Base-by-base conservation (phyloP, 2,329 filamentous ascomycete genomes). In the Escovopsis weberi region DNA sequence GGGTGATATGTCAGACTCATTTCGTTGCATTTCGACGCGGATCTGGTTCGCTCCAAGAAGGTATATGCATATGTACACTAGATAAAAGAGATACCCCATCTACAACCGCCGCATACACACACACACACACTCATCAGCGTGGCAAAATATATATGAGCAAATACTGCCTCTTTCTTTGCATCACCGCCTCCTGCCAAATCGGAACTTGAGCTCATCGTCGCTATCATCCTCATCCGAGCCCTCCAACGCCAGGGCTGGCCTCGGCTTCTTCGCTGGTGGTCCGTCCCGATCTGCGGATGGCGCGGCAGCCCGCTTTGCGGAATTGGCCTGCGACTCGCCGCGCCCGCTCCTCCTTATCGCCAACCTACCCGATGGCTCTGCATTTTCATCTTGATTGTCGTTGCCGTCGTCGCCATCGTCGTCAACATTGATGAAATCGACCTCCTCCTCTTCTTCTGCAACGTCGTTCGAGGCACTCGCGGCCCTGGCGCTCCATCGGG, bases 181-280 rank as follows among this genome's bases (percentile, higher is more conserved):
- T 37, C 54, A 69, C 51, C 63, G 63, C 51, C 72, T 62, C 54
- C 66, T 68, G 28, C 70, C 67, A 53, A 77, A 78, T 42, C 65
- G 64, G 51, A 78, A 78, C 49, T 68, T 68, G 40, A 74, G 61
- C 50, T 69, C 72, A 45, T 76, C 73, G 37, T 76, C 73, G 46
- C 70, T 74, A 32, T 75, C 63, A 11, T 66, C 68, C 37, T 61
- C 64, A 44, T 65, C 63, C 4, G 52, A 52, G 33, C 59, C 51
- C 39, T 58, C 59, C 2, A 59, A 55, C 45, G 59, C 60, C 12
- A 64, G 59, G 2, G 53, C 55, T 4, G 58, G 55, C 6, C 56
- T 42, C 43, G 58, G 55, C 56, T 55, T 64, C 5, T 56, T 48
- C 11, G 57, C 54, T 33, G 54, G 53, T n/a, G 57, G 37, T 26